These are phyloP conservation scores for Gymnopilus dilepis DNA, from an alignment of 768 basidiomycete genomes.

Conservation along the genomic window DNA sequence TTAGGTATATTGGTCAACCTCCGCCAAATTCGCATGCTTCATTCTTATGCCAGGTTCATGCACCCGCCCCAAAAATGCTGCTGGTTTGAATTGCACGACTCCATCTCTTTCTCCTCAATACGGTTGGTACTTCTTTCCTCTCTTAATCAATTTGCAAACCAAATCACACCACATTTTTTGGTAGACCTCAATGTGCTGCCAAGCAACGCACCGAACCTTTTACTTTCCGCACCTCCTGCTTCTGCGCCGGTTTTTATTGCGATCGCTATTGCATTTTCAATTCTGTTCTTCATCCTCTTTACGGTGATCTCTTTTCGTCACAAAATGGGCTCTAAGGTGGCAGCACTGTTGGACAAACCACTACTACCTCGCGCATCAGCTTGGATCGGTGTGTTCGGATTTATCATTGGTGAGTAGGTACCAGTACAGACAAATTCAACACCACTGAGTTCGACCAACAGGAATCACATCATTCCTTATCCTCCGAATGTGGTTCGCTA, in stretches of 20 bases:
- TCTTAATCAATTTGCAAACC: no score
- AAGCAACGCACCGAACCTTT: constrained; percentile 53
- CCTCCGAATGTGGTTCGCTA: constrained; percentile 81
- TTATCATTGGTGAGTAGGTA: constrained; percentile 62
- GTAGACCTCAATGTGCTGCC: constrained; percentile 73
- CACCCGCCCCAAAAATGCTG: constrained; percentile 52
- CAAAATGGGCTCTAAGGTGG: constrained; percentile 59
- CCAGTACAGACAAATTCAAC: not conserved
- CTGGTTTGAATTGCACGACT: constrained; percentile 57
- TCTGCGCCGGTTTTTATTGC: constrained; percentile 69
- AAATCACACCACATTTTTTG: no score
- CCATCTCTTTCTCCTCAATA: constrained; percentile 63
- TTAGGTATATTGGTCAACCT: constrained; percentile 50
- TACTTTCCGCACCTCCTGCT: constrained; percentile 64
- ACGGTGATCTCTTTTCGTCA: constrained; percentile 69
- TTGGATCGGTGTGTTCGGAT: constrained; percentile 81
- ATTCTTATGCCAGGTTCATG: constrained; percentile 63
- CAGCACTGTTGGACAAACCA: constrained; percentile 58
- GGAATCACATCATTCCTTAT: constrained; percentile 74
- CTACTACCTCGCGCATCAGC: constrained; percentile 62
- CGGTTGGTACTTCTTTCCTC: constrained; percentile 45
- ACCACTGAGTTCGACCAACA: constrained; percentile 30
- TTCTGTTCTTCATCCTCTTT: constrained; percentile 70
- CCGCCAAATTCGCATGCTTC: constrained; percentile 3
- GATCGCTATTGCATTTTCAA: constrained; percentile 58